A percentile compares a stretch with the other conserved stretches of the same genome.
phyloP scores from a whole-genome alignment of 2,329 filamentous ascomycete species.

The Leptographium wingfieldii region DNA sequence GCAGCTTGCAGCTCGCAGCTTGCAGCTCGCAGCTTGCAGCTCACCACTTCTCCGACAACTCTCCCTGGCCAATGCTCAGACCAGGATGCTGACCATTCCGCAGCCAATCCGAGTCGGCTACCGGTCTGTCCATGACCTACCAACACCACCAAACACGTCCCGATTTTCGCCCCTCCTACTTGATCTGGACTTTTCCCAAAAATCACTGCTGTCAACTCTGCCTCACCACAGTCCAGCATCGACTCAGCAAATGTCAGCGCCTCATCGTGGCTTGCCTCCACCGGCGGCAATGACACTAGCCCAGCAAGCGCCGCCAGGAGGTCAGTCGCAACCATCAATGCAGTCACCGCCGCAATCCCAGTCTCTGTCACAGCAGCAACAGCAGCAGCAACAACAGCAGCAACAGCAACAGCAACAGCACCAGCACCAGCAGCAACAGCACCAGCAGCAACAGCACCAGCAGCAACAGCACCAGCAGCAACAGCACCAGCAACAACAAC shows the following conservation, averaged over 20 bases:
- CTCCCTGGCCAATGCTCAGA: constrained; percentile 14
- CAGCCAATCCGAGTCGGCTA: constrained; percentile 47
- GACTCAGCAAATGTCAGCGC: constrained; percentile 51
- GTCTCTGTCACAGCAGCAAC: background rate
- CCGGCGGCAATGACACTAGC: constrained; percentile 53
- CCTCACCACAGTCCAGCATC: constrained; percentile 33
- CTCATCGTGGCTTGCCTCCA: constrained; percentile 57
- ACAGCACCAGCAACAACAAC: background rate
- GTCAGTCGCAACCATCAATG: constrained; percentile 14
- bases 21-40: too few relatives aligned
- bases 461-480: background rate
- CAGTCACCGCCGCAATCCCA: constrained; percentile 19
- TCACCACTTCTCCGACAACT: background rate
- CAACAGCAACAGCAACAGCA: background rate
- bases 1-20: too few relatives aligned
- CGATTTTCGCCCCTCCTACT: constrained; percentile 42
- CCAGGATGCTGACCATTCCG: constrained; percentile 49
- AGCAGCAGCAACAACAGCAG: background rate
- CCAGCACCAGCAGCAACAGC: background rate
- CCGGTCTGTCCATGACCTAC: constrained; percentile 49
- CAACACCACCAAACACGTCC: constrained; percentile 42
- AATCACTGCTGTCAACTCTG: constrained; percentile 25
- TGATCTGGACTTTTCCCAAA: constrained; percentile 33
- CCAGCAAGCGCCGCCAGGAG: constrained; percentile 26
- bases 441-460: background rate